These are phyloP conservation scores for Lactifluus pinguis DNA, from an alignment of 768 basidiomycete genomes.

Conservation along the genomic window DNA sequence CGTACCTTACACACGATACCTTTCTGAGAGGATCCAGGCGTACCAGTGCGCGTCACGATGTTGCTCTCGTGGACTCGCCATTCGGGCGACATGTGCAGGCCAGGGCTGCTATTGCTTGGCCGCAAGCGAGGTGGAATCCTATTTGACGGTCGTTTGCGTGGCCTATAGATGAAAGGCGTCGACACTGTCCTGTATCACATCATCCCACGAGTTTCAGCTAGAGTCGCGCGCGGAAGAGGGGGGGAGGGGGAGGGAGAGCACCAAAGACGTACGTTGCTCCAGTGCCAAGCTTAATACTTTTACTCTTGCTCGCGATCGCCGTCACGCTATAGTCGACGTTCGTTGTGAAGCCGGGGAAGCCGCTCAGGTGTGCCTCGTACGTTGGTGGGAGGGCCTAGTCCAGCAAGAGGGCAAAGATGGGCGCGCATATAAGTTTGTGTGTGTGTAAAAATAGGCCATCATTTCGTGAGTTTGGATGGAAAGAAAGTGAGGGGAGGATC, in stretches of 20 bases:
- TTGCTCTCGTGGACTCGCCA: conserved; percentile 43
- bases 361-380: conserved; percentile 56
- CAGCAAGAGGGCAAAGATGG: neutral
- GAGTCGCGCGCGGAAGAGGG: neutral
- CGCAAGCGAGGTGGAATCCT: conserved; percentile 42
- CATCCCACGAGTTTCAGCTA: neutral
- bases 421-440: neutral
- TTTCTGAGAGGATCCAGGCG: neutral
- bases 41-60: conserved; percentile 22
- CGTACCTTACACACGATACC: conserved; percentile 4
- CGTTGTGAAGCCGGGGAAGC: conserved; percentile 65
- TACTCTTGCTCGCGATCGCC: conserved; percentile 45
- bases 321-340: conserved; percentile 53
- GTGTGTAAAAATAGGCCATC: neutral
- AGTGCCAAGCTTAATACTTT: conserved; percentile 43
- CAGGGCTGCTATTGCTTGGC: conserved; percentile 23
- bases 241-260: neutral
- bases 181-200: conserved; percentile 37
- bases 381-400: conserved; percentile 60
- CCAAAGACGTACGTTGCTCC: conserved; percentile 40
- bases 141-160: conserved; percentile 51
- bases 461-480: neutral
- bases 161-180: conserved; percentile 56
- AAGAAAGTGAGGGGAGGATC: neutral
- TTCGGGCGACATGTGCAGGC: conserved; percentile 37